Evolutionary conservation across 129 eudicot genomes (phyloP).

Genomic region (Pseudognaphalium luteoalbum): DNA sequence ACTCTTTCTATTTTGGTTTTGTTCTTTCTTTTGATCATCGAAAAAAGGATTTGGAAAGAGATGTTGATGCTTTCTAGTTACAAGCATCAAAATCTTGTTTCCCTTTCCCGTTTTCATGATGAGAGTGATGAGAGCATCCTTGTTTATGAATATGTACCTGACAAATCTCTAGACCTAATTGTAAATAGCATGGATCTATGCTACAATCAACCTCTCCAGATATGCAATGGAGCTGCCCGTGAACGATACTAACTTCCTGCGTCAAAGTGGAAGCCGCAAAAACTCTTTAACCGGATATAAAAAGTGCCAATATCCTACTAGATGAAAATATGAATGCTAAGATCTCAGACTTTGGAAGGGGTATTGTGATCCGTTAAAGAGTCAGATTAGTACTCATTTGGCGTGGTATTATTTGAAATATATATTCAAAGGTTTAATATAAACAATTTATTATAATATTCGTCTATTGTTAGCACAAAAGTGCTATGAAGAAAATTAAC

Average conservation of each 20-base stretch:
- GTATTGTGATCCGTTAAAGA: background rate
- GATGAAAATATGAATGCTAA: slow-evolving; percentile 6
- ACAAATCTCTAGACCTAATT: background rate
- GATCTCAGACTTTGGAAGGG: background rate
- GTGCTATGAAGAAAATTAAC: too few relatives aligned
- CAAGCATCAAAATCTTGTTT: background rate
- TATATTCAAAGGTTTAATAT: background rate
- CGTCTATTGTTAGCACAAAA: too few relatives aligned
- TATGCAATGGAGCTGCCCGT: slow-evolving; percentile 6
- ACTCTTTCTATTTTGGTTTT: background rate
- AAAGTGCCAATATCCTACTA: background rate
- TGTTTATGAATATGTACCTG: background rate
- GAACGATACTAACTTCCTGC: background rate
- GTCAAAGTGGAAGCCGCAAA: background rate
- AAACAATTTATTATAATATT: background rate
- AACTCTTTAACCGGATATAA: background rate
- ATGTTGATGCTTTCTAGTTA: background rate
- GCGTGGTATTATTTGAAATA: background rate
- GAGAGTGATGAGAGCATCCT: background rate
- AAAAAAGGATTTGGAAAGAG: background rate
- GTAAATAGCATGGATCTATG: background rate
- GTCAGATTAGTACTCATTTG: slow-evolving; percentile 9
- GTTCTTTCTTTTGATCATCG: too few relatives aligned
- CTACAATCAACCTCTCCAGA: background rate
- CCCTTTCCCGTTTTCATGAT: background rate